Evolutionary conservation across 2,329 filamentous ascomycete genomes (phyloP).

Genomic region (Aspergillus fumigatus): DNA sequence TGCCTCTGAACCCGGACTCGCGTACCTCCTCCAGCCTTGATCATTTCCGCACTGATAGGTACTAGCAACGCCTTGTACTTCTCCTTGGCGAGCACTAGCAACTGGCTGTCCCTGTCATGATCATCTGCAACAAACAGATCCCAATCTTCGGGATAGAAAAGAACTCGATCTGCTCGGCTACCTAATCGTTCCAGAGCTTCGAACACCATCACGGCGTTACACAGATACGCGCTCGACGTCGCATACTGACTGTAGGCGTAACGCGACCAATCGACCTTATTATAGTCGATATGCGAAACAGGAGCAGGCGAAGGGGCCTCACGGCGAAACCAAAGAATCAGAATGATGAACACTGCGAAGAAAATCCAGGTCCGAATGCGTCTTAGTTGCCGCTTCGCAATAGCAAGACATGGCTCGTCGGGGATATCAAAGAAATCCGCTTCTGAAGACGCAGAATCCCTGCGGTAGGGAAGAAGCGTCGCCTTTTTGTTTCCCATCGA

Average conservation of each 20-base stretch:
- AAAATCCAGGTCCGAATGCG: conserved; percentile 27
- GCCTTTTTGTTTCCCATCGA: conserved; percentile 10
- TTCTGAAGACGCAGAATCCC: conserved; percentile 29
- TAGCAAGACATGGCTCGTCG: conserved; percentile 25
- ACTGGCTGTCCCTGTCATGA: conserved; percentile 37
- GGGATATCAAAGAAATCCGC: conserved; percentile 34
- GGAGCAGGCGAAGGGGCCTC: conserved; percentile 14
- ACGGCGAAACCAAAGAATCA: conserved; percentile 23
- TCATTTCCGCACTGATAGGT: conserved; percentile 41
- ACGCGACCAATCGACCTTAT: conserved; percentile 37
- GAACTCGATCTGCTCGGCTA: conserved; percentile 36
- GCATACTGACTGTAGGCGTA: conserved; percentile 44
- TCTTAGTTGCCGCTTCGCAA: conserved; percentile 31
- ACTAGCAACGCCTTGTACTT: conserved; percentile 48
- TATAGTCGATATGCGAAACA: conserved; percentile 26
- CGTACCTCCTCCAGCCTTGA: conserved; percentile 24
- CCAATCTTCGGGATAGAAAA: conserved; percentile 42
- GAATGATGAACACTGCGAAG: conserved; percentile 20
- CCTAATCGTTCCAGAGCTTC: conserved; percentile 37
- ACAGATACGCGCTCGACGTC: conserved; percentile 38
- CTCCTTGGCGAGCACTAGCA: conserved; percentile 47
- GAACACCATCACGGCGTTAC: conserved; percentile 42
- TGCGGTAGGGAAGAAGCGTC: conserved; percentile 20
- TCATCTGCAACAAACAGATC: conserved; percentile 28
- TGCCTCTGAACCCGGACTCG: neutral